Conservation (phyloP, 805 yeast genomes). For the Teunomyces cretensis region DNA sequence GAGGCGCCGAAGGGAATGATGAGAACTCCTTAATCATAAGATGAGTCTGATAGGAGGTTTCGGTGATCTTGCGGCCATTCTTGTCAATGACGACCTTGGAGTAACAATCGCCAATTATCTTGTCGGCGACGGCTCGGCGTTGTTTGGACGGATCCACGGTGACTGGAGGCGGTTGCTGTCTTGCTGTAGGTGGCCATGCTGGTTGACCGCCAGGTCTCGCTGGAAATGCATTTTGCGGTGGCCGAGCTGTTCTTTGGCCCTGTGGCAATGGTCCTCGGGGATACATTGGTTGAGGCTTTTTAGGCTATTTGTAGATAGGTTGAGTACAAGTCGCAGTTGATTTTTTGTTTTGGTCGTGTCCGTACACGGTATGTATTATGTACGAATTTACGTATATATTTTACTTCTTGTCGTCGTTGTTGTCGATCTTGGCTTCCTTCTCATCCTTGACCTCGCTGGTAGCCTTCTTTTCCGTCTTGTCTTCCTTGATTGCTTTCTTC, state of each 20-base stretch:
- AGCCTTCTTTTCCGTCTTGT: conserved; percentile 5
- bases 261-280: conserved; percentile 1
- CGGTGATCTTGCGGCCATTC: conserved; percentile 23
- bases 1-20: conserved; percentile 63
- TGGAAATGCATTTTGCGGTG: conserved; percentile 1
- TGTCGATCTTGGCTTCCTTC: neutral
- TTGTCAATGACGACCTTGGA: conserved; percentile 26
- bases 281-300: neutral
- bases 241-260: conserved; percentile 2
- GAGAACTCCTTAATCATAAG: conserved; percentile 74
- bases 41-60: conserved; percentile 66
- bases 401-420: neutral
- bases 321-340: neutral
- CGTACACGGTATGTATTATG: neutral
- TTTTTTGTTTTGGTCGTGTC: conserved; percentile 2
- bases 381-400: neutral
- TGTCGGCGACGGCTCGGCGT: conserved; percentile 23
- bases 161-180: conserved; percentile 1
- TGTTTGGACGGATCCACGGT: conserved; percentile 5
- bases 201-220: neutral
- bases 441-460: neutral
- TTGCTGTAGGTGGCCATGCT: neutral
- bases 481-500: neutral
- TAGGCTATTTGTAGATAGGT: neutral
- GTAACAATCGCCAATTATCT: conserved; percentile 38